Evolutionary conservation across 1,284 basidiomycete species (phyloP).

Genomic region (Schizophyllum commune): DNA sequence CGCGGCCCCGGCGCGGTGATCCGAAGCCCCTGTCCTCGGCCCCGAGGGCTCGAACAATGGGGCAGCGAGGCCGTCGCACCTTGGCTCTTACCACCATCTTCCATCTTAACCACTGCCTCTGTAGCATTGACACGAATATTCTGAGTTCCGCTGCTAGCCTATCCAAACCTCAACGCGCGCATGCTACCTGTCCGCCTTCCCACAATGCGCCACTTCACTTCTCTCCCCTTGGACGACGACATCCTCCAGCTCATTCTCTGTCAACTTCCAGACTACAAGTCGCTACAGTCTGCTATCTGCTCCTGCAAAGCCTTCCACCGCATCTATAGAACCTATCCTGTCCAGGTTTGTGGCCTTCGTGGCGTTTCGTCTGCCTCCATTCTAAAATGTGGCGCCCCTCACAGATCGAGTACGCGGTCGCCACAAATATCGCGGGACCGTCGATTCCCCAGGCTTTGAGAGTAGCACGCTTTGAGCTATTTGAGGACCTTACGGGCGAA

Average conservation of each 20-base stretch:
- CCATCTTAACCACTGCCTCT: too few relatives aligned
- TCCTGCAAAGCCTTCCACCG: neutral
- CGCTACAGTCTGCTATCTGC: neutral
- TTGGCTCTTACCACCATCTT: too few relatives aligned
- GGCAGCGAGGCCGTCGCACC: too few relatives aligned
- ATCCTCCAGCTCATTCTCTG: neutral
- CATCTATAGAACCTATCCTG: neutral
- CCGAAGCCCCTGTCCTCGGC: neutral
- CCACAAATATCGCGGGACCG: neutral
- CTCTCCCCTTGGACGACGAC: neutral
- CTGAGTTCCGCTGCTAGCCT: too few relatives aligned
- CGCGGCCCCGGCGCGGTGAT: neutral
- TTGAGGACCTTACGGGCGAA: neutral
- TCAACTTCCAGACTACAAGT: neutral
- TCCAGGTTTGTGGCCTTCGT: neutral
- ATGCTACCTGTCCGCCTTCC: neutral
- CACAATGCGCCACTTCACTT: neutral
- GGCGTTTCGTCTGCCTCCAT: too few relatives aligned
- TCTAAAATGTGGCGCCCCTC: neutral
- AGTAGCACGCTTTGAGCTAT: neutral
- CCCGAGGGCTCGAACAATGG: too few relatives aligned
- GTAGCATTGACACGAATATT: too few relatives aligned
- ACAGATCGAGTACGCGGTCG: neutral
- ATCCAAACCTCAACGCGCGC: too few relatives aligned
- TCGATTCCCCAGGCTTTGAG: neutral